A percentile compares a stretch with the other conserved stretches of the same genome.
phyloP scores from a whole-genome alignment of 2,329 filamentous ascomycete species.

The Claviceps lovelessii region DNA sequence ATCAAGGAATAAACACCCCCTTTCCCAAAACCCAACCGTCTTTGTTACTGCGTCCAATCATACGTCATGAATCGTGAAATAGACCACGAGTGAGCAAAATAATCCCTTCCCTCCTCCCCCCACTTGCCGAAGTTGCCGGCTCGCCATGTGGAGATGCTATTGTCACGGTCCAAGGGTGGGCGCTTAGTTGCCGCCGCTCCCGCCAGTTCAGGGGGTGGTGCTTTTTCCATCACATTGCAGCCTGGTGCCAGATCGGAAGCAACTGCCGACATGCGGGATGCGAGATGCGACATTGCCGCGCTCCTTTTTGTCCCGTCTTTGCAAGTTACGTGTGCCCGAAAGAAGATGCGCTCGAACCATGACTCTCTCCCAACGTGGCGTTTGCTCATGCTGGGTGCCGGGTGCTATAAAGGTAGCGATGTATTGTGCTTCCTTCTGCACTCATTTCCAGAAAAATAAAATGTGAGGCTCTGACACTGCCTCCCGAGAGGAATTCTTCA shows the following conservation, averaged over 20 bases:
- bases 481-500: too few species aligned
- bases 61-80: constrained; percentile 36
- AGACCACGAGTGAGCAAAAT: constrained; percentile 14
- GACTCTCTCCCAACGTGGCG: too few species aligned
- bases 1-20: background rate
- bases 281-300: constrained; percentile 22
- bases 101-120: constrained; percentile 9
- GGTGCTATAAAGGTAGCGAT: too few species aligned
- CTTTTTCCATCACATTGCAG: constrained; percentile 4
- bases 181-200: constrained; percentile 12
- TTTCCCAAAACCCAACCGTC: constrained; percentile 13
- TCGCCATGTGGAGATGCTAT: constrained; percentile 14
- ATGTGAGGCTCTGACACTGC: too few species aligned
- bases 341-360: too few species aligned
- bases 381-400: too few species aligned
- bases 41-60: constrained; percentile 33
- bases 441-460: background rate
- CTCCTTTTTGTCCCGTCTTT: background rate
- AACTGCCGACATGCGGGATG: constrained; percentile 20
- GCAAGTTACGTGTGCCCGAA: too few species aligned
- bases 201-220: too few species aligned
- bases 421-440: too few species aligned
- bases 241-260: constrained; percentile 25
- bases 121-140: constrained; percentile 7
- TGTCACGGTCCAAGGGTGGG: constrained; percentile 6